A percentile compares a stretch with the other conserved stretches of the same genome.
Evolutionary conservation across 352 stramenopile genomes (phyloP).

Genomic region (Peronosclerospora sorghi): DNA sequence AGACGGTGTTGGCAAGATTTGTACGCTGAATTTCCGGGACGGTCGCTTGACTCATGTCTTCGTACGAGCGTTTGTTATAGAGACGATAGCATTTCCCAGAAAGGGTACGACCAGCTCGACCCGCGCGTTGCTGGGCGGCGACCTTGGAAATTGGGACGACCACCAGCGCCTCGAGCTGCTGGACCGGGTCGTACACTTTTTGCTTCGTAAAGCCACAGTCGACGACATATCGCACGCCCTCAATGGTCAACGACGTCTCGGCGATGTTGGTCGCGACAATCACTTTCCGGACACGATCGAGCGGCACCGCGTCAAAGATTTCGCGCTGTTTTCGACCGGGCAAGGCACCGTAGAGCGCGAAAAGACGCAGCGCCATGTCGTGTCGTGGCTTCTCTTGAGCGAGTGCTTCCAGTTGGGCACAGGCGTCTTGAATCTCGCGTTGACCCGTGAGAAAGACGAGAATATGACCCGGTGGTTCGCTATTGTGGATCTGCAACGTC

Average conservation of each 20-base stretch:
- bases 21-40: constrained; percentile 97
- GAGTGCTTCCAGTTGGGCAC: constrained; percentile 64
- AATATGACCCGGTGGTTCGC: constrained; percentile 75
- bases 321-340: constrained; percentile 85
- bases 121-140: constrained; percentile 90
- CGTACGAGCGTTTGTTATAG: constrained; percentile 96
- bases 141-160: constrained; percentile 94
- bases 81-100: constrained; percentile 98
- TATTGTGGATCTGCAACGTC: constrained; percentile 63
- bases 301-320: constrained; percentile 89
- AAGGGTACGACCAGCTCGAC: constrained; percentile 91
- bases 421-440: constrained; percentile 89
- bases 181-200: constrained; percentile 85
- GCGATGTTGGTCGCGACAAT: constrained; percentile 90
- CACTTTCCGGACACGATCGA: constrained; percentile 63
- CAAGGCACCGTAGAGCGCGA: constrained; percentile 94
- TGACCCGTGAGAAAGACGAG: constrained; percentile 93
- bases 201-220: constrained; percentile 84
- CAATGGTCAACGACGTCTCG: constrained; percentile 98
- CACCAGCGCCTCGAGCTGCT: constrained; percentile 71
- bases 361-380: constrained; percentile 49
- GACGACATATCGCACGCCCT: constrained; percentile 84
- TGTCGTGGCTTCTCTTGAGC: constrained; percentile 8
- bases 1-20: constrained; percentile 90
- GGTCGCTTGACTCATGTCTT: constrained; percentile 93